Evolutionary conservation across 352 stramenopile genomes (phyloP), one percentile per base, ranked within the genome.

Genomic region (Phytophthora agathidicida): DNA sequence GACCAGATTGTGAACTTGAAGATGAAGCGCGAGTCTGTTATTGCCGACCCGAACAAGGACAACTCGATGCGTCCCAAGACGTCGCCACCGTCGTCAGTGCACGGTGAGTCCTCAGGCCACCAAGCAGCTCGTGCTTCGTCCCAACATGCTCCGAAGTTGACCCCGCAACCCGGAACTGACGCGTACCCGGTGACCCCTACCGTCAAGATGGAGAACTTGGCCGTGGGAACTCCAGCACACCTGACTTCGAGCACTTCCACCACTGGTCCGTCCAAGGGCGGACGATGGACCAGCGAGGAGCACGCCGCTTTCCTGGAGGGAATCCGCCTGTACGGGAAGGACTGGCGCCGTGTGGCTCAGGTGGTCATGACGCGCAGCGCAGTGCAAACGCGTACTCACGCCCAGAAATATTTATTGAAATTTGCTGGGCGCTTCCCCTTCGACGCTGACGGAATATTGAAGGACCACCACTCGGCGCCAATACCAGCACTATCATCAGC

Each of bases 331-430:
- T 94, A 90, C 46, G 84, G 88, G 32, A 94, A 95, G 63, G 86
- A 95, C 66, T 96, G 88, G 88, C 71, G 86, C 26, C 71, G 85
- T 14, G 86, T 96, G 30, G 85, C 87, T 13, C 78, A 94, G 53
- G 82, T 94, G 27, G 85, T 96, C 32, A 77, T 63, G 49, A 93
- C 88, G 26, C 82, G 88, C 32, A 94, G 82, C 28, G 86, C 86
- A n/a, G 86, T 96, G 45, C 88, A 96, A 68, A 94, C 86, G 35
- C 86, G 88, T 32, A 95, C 88, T 27, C 88, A 96, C 60, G 88
- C 88, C 39, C 88, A 96, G 69, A 96, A 96, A 65, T 96, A 96
- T 90, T 93, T 96, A 84, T 89, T 94, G 68, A 96, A 96, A 77
- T 92, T 95, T 76, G 82, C 84, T 60, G 84, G 84, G 36, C 80